A percentile compares a stretch with the other conserved stretches of the same genome.
Conservation (phyloP, 345 rosid genomes). For the Eucalyptus tenuipes region DNA sequence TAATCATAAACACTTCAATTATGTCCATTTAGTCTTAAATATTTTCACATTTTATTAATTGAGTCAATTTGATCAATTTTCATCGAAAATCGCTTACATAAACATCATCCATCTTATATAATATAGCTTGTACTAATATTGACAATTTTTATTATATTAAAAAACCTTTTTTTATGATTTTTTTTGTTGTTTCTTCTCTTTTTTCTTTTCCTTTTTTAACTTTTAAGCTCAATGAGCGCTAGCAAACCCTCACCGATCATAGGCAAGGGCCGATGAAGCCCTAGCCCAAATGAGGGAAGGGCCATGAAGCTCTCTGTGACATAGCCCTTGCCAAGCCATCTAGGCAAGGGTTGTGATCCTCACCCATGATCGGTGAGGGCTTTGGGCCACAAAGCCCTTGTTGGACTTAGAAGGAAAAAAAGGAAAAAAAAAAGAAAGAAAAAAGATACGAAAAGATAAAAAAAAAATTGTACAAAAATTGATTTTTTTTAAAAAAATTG, state of each 20-base stretch:
- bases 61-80: neutral
- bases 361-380: neutral
- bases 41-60: neutral
- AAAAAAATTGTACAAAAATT: too few relatives aligned
- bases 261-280: neutral
- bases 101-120: too few relatives aligned
- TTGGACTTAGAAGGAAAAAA: neutral
- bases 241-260: neutral
- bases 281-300: neutral
- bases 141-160: too few relatives aligned
- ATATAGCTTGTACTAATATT: accelerated
- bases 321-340: neutral
- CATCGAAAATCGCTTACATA: accelerated
- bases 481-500: too few relatives aligned
- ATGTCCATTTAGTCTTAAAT: neutral
- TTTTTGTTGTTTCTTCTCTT: neutral
- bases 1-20: too few relatives aligned
- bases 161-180: too few relatives aligned
- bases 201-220: too few relatives aligned
- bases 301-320: neutral
- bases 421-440: too few relatives aligned
- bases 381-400: too few relatives aligned
- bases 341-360: neutral
- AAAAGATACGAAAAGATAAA: accelerated
- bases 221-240: too few relatives aligned